Percentiles rank a stretch among this genome's conserved stretches.
These are phyloP conservation scores for Talaromyces liani DNA, from an alignment of 495 filamentous ascomycete genomes.

Conservation along the genomic window DNA sequence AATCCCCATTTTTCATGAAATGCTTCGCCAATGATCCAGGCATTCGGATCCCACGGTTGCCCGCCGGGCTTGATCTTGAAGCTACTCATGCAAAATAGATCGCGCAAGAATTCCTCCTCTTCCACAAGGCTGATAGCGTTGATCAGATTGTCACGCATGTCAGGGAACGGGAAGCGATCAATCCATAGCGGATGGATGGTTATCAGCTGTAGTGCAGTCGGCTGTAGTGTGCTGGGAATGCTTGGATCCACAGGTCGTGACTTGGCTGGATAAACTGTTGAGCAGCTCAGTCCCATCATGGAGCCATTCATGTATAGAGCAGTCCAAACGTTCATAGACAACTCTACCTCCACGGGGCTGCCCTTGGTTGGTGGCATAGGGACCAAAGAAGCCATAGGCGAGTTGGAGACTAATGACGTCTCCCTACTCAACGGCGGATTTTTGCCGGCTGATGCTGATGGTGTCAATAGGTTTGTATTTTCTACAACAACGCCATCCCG, in stretches of 20 bases:
- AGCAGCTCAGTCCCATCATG: constrained; percentile 9
- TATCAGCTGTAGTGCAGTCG: constrained; percentile 10
- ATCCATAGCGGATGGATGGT: constrained; percentile 11
- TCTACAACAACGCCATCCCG: background rate
- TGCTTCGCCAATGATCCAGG: background rate
- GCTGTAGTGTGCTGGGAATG: constrained; percentile 9
- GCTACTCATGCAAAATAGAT: constrained; percentile 4
- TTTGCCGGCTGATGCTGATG: background rate
- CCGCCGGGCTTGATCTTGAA: constrained; percentile 4
- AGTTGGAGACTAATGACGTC: background rate
- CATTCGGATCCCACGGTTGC: constrained; percentile 3
- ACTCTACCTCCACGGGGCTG: background rate
- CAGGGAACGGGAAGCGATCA: constrained; percentile 13
- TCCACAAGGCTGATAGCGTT: constrained; percentile 9
- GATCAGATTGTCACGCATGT: constrained; percentile 14
- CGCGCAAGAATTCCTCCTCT: constrained; percentile 6
- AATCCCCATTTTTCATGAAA: constrained; percentile 3
- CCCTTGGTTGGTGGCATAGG: background rate
- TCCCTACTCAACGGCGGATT: background rate
- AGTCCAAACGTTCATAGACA: constrained; percentile 4
- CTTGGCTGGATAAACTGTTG: background rate
- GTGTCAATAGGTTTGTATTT: background rate
- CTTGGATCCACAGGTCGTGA: background rate
- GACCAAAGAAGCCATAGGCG: background rate
- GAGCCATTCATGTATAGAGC: constrained; percentile 6